These are phyloP conservation scores for Aurantiochytrium sp. DNA, from an alignment of 108 stramenopile genomes.

Conservation along the genomic window DNA sequence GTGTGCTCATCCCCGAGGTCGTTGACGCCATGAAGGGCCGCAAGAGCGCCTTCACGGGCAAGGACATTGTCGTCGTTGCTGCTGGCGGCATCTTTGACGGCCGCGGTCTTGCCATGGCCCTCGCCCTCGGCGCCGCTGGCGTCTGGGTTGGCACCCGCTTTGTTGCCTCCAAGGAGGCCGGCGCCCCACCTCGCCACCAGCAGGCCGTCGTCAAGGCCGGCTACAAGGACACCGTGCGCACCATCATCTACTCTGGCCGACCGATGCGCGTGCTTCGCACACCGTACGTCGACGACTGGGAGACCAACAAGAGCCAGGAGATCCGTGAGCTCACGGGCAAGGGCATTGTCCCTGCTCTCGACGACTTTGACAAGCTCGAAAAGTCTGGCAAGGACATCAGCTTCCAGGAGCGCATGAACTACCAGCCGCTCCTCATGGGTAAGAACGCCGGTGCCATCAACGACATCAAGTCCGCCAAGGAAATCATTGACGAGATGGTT, in stretches of 20 bases:
- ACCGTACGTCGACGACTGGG: conserved; percentile 11
- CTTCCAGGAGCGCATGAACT: background rate
- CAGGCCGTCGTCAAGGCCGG: conserved; percentile 1
- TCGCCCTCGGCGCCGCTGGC: conserved; percentile 11
- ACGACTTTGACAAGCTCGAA: background rate
- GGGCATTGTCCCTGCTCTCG: background rate
- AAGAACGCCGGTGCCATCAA: conserved; percentile 10
- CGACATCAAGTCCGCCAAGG: background rate
- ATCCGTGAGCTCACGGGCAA: conserved; percentile 17
- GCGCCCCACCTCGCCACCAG: background rate
- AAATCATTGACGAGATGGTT: conserved; percentile 1
- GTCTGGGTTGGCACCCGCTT: background rate
- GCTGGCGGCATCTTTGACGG: conserved; percentile 19
- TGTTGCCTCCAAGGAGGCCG: background rate
- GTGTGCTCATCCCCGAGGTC: conserved; percentile 6
- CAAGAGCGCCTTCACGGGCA: background rate
- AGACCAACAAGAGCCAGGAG: background rate
- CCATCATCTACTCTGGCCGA: background rate
- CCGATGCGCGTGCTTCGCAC: conserved; percentile 9
- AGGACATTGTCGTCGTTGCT: background rate
- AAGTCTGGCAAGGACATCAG: conserved; percentile 14
- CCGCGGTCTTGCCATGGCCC: conserved; percentile 2
- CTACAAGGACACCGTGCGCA: background rate
- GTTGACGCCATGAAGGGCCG: background rate
- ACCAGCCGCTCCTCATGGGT: background rate